These are phyloP conservation scores for Boletus rubropictus DNA, from an alignment of 768 basidiomycete genomes.

Conservation along the genomic window DNA sequence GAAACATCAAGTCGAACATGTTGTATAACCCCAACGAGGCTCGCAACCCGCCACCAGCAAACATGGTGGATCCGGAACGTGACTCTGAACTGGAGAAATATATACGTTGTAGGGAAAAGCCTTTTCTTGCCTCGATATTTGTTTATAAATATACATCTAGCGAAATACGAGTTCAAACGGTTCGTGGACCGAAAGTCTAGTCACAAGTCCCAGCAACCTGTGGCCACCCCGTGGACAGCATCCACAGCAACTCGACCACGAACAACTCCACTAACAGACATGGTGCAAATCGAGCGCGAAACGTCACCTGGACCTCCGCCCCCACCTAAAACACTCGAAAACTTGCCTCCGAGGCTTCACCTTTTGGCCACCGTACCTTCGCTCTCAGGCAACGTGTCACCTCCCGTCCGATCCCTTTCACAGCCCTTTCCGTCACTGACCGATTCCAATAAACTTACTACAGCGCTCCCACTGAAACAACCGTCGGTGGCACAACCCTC, in stretches of 20 bases:
- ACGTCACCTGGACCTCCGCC: conserved; percentile 23
- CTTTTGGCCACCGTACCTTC: conserved; percentile 11
- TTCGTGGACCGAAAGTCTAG: conserved; percentile 49
- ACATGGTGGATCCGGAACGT: conserved; percentile 69
- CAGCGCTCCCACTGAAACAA: conserved; percentile 4
- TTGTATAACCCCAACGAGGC: conserved; percentile 80
- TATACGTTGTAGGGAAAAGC: conserved; percentile 60
- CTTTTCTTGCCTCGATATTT: not conserved
- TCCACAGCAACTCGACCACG: conserved; percentile 18
- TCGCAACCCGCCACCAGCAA: conserved; percentile 76
- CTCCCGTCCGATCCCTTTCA: conserved; percentile 28
- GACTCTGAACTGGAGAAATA: conserved; percentile 90
- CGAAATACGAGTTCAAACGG: conserved; percentile 73
- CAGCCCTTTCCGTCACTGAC: conserved; percentile 30
- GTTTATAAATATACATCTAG: conserved; percentile 32
- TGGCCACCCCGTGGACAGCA: conserved; percentile 36
- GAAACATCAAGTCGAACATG: conserved; percentile 77
- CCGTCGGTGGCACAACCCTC: conserved; percentile 9
- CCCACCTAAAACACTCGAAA: conserved; percentile 27
- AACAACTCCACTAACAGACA: conserved; percentile 14
- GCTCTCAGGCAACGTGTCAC: conserved; percentile 8
- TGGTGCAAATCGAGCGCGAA: conserved; percentile 10
- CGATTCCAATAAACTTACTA: conserved; percentile 12
- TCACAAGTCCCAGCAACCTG: conserved; percentile 32
- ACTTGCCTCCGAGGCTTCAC: conserved; percentile 18